phyloP scores from a whole-genome alignment of 495 filamentous ascomycete genomes.

The Penicillium odoratum region DNA sequence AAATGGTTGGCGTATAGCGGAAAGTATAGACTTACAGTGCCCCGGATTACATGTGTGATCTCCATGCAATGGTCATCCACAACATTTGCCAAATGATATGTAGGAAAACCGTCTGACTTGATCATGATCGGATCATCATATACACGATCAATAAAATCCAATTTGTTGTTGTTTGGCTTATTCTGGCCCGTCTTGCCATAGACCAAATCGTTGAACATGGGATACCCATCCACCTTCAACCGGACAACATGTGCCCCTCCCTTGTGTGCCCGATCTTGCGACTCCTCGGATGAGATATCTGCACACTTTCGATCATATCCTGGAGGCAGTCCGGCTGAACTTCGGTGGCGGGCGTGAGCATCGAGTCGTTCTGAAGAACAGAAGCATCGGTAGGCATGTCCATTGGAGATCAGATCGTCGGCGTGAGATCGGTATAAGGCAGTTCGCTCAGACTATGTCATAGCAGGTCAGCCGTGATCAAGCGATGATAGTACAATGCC shows the following conservation, averaged over 20 bases:
- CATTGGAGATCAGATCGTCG: constrained; percentile 63
- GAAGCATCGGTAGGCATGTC: constrained; percentile 90
- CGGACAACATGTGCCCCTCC: constrained; percentile 79
- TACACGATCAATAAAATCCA: constrained; percentile 45
- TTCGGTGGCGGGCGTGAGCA: constrained; percentile 58
- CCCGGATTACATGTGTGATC: constrained; percentile 93
- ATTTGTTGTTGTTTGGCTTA: constrained; percentile 42
- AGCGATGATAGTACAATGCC: neutral
- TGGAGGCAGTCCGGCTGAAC: constrained; percentile 58
- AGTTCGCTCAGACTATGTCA: constrained; percentile 72
- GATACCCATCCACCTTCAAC: constrained; percentile 62
- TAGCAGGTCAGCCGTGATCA: constrained; percentile 8
- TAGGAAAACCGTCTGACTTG: constrained; percentile 88
- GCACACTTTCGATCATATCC: constrained; percentile 79
- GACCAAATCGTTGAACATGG: constrained; percentile 70
- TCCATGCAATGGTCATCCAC: constrained; percentile 93
- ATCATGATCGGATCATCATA: constrained; percentile 81
- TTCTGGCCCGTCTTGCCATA: constrained; percentile 62
- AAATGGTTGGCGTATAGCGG: neutral
- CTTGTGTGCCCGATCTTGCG: constrained; percentile 61
- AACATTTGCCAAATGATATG: constrained; percentile 96
- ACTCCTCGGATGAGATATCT: constrained; percentile 62
- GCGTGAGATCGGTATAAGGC: constrained; percentile 72
- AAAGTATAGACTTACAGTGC: constrained; percentile 57
- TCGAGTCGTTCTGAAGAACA: constrained; percentile 74